Evolutionary conservation across 768 basidiomycete genomes (phyloP).

Genomic region (Tephrocybe sp.): DNA sequence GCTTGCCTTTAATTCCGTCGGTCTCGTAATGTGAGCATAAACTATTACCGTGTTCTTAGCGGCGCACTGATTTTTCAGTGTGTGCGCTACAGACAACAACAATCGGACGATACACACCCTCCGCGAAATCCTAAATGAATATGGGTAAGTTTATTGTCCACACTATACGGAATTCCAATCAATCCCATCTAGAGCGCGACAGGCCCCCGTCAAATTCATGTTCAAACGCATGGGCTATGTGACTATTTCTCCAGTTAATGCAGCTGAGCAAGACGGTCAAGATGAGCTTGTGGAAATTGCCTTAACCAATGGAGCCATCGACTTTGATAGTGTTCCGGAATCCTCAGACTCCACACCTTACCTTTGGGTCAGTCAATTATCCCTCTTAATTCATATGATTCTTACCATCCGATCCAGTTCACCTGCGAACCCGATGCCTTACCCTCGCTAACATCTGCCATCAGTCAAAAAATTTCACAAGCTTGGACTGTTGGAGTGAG

Average conservation of each 20-base stretch:
- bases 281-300: conserved; percentile 27
- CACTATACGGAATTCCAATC: not conserved
- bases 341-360: not conserved
- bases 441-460: conserved; percentile 32
- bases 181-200: conserved; percentile 44
- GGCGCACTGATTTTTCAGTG: conserved; percentile 29
- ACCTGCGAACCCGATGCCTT: conserved; percentile 41
- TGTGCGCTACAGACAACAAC: conserved; percentile 61
- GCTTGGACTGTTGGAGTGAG: conserved; percentile 8
- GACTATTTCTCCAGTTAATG: conserved; percentile 34
- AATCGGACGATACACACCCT: conserved; percentile 60
- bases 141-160: conserved; percentile 34
- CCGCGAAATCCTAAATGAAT: conserved; percentile 45
- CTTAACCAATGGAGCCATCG: conserved; percentile 17
- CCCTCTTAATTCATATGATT: not conserved
- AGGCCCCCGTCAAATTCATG: conserved; percentile 64
- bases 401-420: conserved; percentile 30
- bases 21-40: conserved; percentile 56
- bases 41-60: not conserved
- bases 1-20: conserved; percentile 54
- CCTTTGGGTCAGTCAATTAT: conserved; percentile 7
- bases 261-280: conserved; percentile 19
- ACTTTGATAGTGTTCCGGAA: conserved; percentile 15
- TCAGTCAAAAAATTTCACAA: conserved; percentile 24
- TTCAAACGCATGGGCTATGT: conserved; percentile 57